Evolutionary conservation across 2,329 filamentous ascomycete species (phyloP), one percentile per base, ranked within the genome.

Genomic region (Diaporthe australafricana): DNA sequence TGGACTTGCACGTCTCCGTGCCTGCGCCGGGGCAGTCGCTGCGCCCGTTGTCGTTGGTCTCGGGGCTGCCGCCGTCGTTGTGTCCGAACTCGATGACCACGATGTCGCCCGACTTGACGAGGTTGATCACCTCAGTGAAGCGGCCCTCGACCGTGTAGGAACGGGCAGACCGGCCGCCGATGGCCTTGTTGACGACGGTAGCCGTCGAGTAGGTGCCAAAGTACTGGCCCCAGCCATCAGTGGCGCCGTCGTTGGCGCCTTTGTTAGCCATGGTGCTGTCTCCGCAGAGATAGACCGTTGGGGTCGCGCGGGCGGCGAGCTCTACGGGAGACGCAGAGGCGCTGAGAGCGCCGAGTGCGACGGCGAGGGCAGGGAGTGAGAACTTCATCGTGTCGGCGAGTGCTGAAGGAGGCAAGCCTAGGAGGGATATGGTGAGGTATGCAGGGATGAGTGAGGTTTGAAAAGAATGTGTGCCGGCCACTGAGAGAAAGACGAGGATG

Each of bases 51-150:
- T 92, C 90, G 16, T 78, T 83, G 9, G 79, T 78, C 67, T 75
- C 77, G 3, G 89, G 83, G 2, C 85, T 85, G 7, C 90, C 89
- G 53, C 90, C 91, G 77, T 93, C 91, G 79, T 93, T 93, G 83
- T 93, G 91, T 0, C 91, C 91, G 77, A 93, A 92, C 76, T 92
- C 90, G 72, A 93, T 91, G 70, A 93, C 83, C 12, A 92, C 90
- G 76, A 88, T 89, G 81, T 93, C 91, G 72, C 88, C 89, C 4
- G 83, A 70, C 75, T 85, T 73, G 17, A 91, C 81, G 2, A 83
- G 75, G 47, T 81, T 78, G 71, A 86, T 84, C 70, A 93, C 86
- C 5, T 84, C 84, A 38, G 83, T 79, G 82, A 92, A 92, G 53
- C 87, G 88, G 48, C 87, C 87, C 80, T 92, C 90, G 63, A 87